Percentiles rank a stretch among this genome's conserved stretches.
Conservation (phyloP, 1,284 basidiomycete genomes). For the Trichosporon sp. region DNA sequence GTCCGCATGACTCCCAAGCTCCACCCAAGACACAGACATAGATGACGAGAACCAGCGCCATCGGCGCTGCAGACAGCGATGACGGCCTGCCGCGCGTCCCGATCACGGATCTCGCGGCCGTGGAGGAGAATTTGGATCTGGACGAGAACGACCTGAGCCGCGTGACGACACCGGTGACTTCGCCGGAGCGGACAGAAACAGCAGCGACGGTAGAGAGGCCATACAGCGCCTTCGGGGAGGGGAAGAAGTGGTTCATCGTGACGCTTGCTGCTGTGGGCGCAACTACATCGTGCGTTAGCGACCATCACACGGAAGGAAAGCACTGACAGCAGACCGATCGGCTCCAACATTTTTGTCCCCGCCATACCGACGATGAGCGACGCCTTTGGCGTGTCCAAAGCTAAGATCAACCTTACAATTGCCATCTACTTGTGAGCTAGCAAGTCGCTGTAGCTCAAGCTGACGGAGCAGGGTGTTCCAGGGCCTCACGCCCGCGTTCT, state of each 20-base stretch:
- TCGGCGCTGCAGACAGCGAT: neutral
- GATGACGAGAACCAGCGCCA: neutral
- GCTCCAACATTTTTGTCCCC: constrained; percentile 49
- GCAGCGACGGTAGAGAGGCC: constrained; percentile 19
- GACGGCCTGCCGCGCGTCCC: too few relatives aligned
- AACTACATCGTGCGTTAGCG: constrained; percentile 41
- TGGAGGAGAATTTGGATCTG: constrained; percentile 7
- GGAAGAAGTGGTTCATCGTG: constrained; percentile 48
- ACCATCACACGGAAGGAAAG: neutral
- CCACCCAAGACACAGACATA: neutral
- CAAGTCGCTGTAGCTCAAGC: neutral
- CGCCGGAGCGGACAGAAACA: neutral
- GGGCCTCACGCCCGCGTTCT: constrained; percentile 47
- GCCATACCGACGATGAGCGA: constrained; percentile 44
- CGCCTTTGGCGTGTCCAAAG: constrained; percentile 40
- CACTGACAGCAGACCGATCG: constrained; percentile 42
- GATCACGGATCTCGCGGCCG: neutral
- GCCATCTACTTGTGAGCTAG: constrained; percentile 47
- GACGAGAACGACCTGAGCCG: constrained; percentile 3
- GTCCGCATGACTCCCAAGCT: neutral
- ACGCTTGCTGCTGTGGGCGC: constrained; percentile 42
- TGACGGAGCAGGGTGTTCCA: constrained; percentile 39
- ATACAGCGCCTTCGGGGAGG: constrained; percentile 41
- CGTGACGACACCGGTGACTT: neutral
- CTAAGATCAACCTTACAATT: constrained; percentile 49